Evolutionary conservation across 1,284 basidiomycete species (phyloP).

Genomic region (Anthracocystis setariae): DNA sequence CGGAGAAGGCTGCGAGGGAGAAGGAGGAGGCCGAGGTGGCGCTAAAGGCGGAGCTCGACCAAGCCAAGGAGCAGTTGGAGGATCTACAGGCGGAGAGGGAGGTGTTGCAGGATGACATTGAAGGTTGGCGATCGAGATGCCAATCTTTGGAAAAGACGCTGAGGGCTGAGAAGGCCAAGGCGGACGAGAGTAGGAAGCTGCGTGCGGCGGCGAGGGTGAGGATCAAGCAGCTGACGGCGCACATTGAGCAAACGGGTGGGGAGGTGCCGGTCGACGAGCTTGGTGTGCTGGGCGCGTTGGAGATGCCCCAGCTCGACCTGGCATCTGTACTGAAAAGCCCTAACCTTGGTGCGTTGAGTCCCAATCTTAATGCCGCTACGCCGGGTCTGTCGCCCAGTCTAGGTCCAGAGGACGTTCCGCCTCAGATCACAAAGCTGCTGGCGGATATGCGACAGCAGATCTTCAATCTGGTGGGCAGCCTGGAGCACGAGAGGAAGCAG

Average conservation of each 20-base stretch:
- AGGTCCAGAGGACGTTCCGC: slow-evolving; percentile 33
- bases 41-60: slow-evolving; percentile 32
- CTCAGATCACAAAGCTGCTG: slow-evolving; percentile 62
- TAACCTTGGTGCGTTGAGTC: slow-evolving; percentile 41
- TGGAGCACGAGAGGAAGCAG: slow-evolving; percentile 63
- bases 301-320: slow-evolving; percentile 44
- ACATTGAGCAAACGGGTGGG: slow-evolving; percentile 26
- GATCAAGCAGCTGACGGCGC: slow-evolving; percentile 51
- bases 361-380: slow-evolving; percentile 10
- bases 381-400: slow-evolving; percentile 44
- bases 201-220: slow-evolving; percentile 42
- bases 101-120: slow-evolving; percentile 62
- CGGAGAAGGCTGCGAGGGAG: slow-evolving; percentile 35
- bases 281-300: slow-evolving; percentile 30
- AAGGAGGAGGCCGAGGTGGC: slow-evolving; percentile 20
- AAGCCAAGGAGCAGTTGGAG: slow-evolving; percentile 43
- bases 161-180: slow-evolving; percentile 47
- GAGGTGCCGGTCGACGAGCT: slow-evolving; percentile 46
- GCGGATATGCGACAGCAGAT: slow-evolving; percentile 67
- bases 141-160: slow-evolving; percentile 60
- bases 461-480: slow-evolving; percentile 62
- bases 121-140: slow-evolving; percentile 64
- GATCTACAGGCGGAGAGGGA: slow-evolving; percentile 63
- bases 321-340: slow-evolving; percentile 43
- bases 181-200: slow-evolving; percentile 52